These are phyloP conservation scores for Dothistroma septosporum DNA, from an alignment of 2,329 filamentous ascomycete genomes.

Conservation along the genomic window DNA sequence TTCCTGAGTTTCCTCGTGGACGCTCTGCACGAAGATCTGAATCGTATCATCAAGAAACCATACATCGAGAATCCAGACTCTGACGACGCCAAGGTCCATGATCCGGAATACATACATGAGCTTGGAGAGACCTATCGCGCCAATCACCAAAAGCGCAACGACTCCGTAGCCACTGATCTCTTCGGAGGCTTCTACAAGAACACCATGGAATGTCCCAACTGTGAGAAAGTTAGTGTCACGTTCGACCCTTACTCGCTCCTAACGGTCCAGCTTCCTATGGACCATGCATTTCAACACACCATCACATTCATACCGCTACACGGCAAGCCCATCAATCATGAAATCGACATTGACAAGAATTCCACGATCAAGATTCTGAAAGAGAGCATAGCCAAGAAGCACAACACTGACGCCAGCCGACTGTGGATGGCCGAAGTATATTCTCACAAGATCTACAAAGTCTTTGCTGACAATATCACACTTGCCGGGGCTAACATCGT, in stretches of 20 bases:
- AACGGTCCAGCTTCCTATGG: slow-evolving; percentile 82
- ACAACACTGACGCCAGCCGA: slow-evolving; percentile 53
- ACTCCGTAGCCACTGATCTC: slow-evolving; percentile 90
- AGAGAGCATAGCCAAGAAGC: slow-evolving; percentile 54
- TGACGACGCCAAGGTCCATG: slow-evolving; percentile 88
- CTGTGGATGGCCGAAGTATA: slow-evolving; percentile 82
- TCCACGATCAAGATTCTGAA: slow-evolving; percentile 66
- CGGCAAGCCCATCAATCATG: slow-evolving; percentile 64
- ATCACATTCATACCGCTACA: slow-evolving; percentile 75
- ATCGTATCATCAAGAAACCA: slow-evolving; percentile 89
- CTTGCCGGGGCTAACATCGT: slow-evolving; percentile 69
- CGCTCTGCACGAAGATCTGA: slow-evolving; percentile 90
- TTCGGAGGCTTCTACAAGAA: slow-evolving; percentile 99
- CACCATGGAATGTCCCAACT: slow-evolving; percentile 84
- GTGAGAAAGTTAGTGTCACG: slow-evolving; percentile 94
- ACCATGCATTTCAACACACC: slow-evolving; percentile 71
- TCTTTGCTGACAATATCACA: slow-evolving; percentile 65
- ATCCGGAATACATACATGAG: slow-evolving; percentile 72
- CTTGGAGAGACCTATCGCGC: slow-evolving; percentile 88
- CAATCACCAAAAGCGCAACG: slow-evolving; percentile 86
- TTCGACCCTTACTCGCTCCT: slow-evolving; percentile 97
- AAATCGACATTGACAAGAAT: slow-evolving; percentile 76
- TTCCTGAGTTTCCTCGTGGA: slow-evolving; percentile 94
- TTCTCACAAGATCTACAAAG: slow-evolving; percentile 78
- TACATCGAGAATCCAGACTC: slow-evolving; percentile 98